phyloP scores from a whole-genome alignment of 2,329 filamentous ascomycete species.

The Aschersonia sp. region DNA sequence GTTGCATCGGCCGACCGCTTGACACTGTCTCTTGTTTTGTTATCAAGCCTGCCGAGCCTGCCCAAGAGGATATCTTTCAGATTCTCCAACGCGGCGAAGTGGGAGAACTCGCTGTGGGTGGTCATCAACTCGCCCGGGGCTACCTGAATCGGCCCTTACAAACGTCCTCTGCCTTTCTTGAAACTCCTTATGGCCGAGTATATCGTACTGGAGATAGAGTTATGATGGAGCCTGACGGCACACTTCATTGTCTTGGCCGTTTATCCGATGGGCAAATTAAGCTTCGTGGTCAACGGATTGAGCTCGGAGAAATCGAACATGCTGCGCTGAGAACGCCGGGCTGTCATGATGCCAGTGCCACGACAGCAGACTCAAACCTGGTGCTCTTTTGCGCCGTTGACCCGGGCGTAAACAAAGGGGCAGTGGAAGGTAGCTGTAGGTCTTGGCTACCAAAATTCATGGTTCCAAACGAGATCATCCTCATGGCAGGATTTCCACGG shows the following conservation, averaged over 20 bases:
- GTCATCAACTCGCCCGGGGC: slow-evolving; percentile 60
- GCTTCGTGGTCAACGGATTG: slow-evolving; percentile 67
- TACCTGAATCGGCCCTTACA: slow-evolving; percentile 74
- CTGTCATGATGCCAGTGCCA: slow-evolving; percentile 51
- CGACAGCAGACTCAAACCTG: slow-evolving; percentile 53
- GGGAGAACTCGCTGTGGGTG: slow-evolving; percentile 72
- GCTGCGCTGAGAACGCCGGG: slow-evolving; percentile 44
- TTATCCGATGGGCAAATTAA: slow-evolving; percentile 75
- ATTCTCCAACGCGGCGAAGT: slow-evolving; percentile 51
- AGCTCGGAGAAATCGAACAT: slow-evolving; percentile 67
- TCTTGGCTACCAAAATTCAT: slow-evolving; percentile 72
- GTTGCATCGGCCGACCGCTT: slow-evolving; percentile 64
- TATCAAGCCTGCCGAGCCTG: slow-evolving; percentile 28
- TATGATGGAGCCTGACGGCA: slow-evolving; percentile 48
- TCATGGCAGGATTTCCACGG: slow-evolving; percentile 52
- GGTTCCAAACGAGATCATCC: slow-evolving; percentile 60
- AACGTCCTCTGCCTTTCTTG: slow-evolving; percentile 56
- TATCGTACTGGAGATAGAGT: slow-evolving; percentile 84
- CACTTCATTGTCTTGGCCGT: slow-evolving; percentile 70
- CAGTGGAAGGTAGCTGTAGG: slow-evolving; percentile 45
- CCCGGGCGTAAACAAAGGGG: slow-evolving; percentile 13
- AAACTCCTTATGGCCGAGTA: slow-evolving; percentile 50
- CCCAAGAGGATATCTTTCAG: slow-evolving; percentile 18
- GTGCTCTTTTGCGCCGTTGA: slow-evolving; percentile 58
- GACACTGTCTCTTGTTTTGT: slow-evolving; percentile 71